A percentile compares a stretch with the other conserved stretches of the same genome.
Evolutionary conservation across 2,329 filamentous ascomycete genomes (phyloP).

Genomic region (Dactylellina sp.): DNA sequence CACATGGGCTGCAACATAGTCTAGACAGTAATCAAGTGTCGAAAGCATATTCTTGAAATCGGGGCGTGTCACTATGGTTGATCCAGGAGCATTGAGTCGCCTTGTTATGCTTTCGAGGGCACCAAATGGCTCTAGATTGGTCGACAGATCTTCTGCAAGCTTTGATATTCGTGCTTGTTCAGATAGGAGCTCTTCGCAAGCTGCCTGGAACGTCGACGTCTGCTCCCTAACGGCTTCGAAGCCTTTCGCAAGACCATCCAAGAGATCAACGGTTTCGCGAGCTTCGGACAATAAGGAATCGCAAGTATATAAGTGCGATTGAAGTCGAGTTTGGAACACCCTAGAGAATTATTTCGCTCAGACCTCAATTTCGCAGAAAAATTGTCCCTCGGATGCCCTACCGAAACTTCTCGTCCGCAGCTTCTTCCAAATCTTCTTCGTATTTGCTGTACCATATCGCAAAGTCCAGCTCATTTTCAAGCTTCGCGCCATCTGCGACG

Average conservation of each 20-base stretch:
- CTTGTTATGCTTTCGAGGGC: slow-evolving; percentile 92
- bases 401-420: slow-evolving; percentile 87
- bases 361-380: background rate
- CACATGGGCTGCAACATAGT: slow-evolving; percentile 90
- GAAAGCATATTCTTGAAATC: slow-evolving; percentile 89
- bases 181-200: slow-evolving; percentile 86
- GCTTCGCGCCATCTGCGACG: slow-evolving; percentile 58
- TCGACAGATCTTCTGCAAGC: slow-evolving; percentile 84
- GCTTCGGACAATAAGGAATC: slow-evolving; percentile 82
- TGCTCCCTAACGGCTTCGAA: slow-evolving; percentile 89
- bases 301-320: slow-evolving; percentile 70
- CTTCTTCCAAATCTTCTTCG: slow-evolving; percentile 77
- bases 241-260: slow-evolving; percentile 83
- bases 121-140: slow-evolving; percentile 92
- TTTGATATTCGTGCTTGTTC: slow-evolving; percentile 83
- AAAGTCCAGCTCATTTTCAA: slow-evolving; percentile 70
- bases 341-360: slow-evolving; percentile 62
- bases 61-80: slow-evolving; percentile 84
- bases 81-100: slow-evolving; percentile 89
- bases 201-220: slow-evolving; percentile 90
- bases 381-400: slow-evolving; percentile 65
- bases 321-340: slow-evolving; percentile 81
- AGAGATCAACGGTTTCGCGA: slow-evolving; percentile 77
- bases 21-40: slow-evolving; percentile 88
- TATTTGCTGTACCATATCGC: slow-evolving; percentile 71